These are phyloP conservation scores for Melampsora americana DNA, from an alignment of 1,284 basidiomycete species.

Conservation along the genomic window DNA sequence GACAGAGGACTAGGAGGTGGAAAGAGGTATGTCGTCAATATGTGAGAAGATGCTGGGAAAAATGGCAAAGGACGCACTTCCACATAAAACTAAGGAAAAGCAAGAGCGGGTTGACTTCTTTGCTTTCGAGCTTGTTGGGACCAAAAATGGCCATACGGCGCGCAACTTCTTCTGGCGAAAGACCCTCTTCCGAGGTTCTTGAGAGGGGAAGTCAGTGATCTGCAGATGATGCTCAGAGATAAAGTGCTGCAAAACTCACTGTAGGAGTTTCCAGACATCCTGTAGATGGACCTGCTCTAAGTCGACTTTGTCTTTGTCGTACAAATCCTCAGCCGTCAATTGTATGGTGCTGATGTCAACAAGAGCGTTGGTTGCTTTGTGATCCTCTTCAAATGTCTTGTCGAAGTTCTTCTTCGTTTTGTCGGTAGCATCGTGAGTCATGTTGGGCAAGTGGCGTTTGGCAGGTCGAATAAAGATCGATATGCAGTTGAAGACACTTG, in stretches of 20 bases:
- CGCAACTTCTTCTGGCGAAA: slow-evolving; percentile 68
- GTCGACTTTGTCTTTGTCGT: slow-evolving; percentile 98
- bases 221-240: not conserved
- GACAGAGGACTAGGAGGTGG: slow-evolving; percentile 78
- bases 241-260: slow-evolving; percentile 60
- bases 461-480: no score
- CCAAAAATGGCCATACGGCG: slow-evolving; percentile 92
- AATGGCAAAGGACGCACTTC: slow-evolving; percentile 1
- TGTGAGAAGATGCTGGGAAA: not conserved
- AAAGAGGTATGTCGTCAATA: not conserved
- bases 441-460: not conserved
- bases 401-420: slow-evolving; percentile 30
- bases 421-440: not conserved
- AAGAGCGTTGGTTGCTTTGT: slow-evolving; percentile 52
- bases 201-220: not conserved
- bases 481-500: no score
- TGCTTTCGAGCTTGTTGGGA: slow-evolving; percentile 88
- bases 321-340: slow-evolving; percentile 87
- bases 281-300: slow-evolving; percentile 94
- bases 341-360: slow-evolving; percentile 63
- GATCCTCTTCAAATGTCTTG: slow-evolving; percentile 44
- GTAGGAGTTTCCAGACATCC: slow-evolving; percentile 92
- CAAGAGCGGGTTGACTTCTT: slow-evolving; percentile 79
- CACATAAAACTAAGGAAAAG: slow-evolving; percentile 57
- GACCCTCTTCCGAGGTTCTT: slow-evolving; percentile 66